These are phyloP conservation scores for Ambrosia artemisiifolia DNA, from an alignment of 129 eudicot species.

Conservation along the genomic window DNA sequence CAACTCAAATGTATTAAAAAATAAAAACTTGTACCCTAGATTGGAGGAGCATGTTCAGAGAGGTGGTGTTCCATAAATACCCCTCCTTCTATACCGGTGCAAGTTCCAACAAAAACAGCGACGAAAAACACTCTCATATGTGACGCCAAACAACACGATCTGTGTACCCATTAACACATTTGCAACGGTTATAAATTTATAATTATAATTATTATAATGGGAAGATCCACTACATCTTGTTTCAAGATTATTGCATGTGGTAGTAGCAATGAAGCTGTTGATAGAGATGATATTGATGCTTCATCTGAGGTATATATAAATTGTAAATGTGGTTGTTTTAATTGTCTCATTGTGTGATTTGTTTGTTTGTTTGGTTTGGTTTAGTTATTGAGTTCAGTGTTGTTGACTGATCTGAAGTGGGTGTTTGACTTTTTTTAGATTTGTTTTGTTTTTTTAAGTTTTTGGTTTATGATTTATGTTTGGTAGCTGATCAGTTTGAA, in stretches of 20 bases:
- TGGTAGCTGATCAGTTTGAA: constrained; percentile 10
- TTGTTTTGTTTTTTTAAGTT: neutral
- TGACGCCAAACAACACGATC: constrained; percentile 11
- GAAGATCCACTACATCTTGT: constrained; percentile 70
- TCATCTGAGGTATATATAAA: constrained; percentile 38
- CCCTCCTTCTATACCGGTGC: constrained; percentile 25
- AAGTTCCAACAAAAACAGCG: constrained; percentile 25
- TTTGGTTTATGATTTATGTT: constrained; percentile 23
- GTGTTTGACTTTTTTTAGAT: constrained; percentile 13
- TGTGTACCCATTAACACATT: neutral
- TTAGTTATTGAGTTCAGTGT: neutral
- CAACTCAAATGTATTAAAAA: neutral
- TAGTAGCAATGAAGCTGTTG: constrained; percentile 51
- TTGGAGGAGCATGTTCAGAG: constrained; percentile 28
- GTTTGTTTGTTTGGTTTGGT: neutral
- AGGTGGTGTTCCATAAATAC: constrained; percentile 32
- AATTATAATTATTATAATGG: constrained; percentile 32
- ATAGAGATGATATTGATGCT: constrained; percentile 51
- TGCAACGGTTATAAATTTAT: neutral
- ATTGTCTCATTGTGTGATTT: neutral
- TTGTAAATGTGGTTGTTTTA: neutral
- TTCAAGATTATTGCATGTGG: constrained; percentile 76
- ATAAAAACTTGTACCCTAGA: constrained; percentile 14
- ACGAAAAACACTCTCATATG: constrained; percentile 24
- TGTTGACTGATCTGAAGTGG: constrained; percentile 15